Evolutionary conservation across 2,329 filamentous ascomycete species (phyloP), one percentile per base, ranked within the genome.

Genomic region (Talaromyces rugulosus): DNA sequence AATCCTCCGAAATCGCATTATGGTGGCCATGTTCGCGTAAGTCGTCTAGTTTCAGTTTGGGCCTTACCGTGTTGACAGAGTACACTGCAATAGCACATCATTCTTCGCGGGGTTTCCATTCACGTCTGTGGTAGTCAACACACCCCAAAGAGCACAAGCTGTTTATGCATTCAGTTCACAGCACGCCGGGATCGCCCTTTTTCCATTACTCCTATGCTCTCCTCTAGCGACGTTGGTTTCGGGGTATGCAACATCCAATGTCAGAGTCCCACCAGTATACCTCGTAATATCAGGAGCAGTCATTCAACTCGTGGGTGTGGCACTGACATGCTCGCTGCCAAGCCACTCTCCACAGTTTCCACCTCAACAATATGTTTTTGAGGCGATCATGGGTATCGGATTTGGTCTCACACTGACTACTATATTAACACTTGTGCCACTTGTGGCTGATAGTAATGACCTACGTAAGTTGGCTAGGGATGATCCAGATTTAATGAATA

Each of bases 341-440:
- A 65, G n/a, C 64, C 62, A 11, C 63, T 60, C 5, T 56, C 63
- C 28, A 57, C 62, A 1, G 65, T 71, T 34, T 27, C 62, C 59
- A 27, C 9, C 58, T 14, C 60, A 65, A 4, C 67, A 74, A 44
- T 75, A 74, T 60, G 74, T 71, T 6, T 78, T 72, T 44, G 67
- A 78, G 58, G 70, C 68, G 1, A 63, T 78, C 8, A 72, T 77
- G 65, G 77, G 74, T 8, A 69, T 75, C 23, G 75, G 77, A 1
- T 74, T 78, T 59, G 77, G 74, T 2, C 65, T 77, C 23, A 56
- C 67, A 63, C 12, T 70, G 73, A 51, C 68, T 67, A 28, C 72
- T 3, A 56, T 76, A 8, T 50, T 77, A 6, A 72, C 72, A 34
- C 67, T 74, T 34, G 71, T 70, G 42, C 70, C 66, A 23, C 56